Evolutionary conservation across 768 basidiomycete genomes (phyloP).

Genomic region (Pisolithus orientalis): DNA sequence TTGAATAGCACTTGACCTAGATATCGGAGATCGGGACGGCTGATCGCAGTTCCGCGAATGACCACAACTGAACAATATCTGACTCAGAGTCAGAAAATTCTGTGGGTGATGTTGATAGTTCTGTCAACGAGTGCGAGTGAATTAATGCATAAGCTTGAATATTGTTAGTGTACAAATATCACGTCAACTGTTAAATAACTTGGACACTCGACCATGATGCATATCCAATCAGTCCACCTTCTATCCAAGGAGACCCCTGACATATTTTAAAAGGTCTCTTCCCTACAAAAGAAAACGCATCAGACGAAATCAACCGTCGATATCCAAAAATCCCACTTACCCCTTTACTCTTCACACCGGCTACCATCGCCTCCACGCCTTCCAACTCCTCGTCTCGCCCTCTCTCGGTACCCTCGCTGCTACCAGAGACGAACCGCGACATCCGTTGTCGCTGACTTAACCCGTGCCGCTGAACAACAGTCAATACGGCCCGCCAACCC

Average conservation of each 20-base stretch:
- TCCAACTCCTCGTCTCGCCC: slow-evolving; percentile 30
- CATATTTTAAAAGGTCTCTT: slow-evolving; percentile 65
- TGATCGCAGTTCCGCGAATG: too few species aligned
- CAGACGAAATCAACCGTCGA: slow-evolving; percentile 4
- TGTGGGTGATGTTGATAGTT: too few species aligned
- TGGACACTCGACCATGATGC: neutral
- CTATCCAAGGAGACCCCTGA: slow-evolving; percentile 52
- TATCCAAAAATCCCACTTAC: slow-evolving; percentile 36
- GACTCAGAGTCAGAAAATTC: too few species aligned
- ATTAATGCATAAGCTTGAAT: neutral
- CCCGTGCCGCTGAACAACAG: slow-evolving; percentile 60
- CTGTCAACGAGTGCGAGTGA: too few species aligned
- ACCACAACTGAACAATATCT: too few species aligned
- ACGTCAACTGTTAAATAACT: neutral
- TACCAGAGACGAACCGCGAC: slow-evolving; percentile 22
- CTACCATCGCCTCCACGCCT: slow-evolving; percentile 68
- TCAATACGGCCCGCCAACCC: slow-evolving; percentile 78
- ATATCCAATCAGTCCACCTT: neutral
- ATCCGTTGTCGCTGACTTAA: slow-evolving; percentile 49
- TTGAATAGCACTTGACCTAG: too few species aligned
- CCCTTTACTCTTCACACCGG: slow-evolving; percentile 67
- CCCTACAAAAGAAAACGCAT: slow-evolving; percentile 38
- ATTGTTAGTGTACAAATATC: neutral
- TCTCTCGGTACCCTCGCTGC: slow-evolving; percentile 24
- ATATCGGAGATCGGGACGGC: too few species aligned